Evolutionary conservation across 2,329 filamentous ascomycete species (phyloP), one percentile per base, ranked within the genome.

Genomic region (Xylaria sp.): DNA sequence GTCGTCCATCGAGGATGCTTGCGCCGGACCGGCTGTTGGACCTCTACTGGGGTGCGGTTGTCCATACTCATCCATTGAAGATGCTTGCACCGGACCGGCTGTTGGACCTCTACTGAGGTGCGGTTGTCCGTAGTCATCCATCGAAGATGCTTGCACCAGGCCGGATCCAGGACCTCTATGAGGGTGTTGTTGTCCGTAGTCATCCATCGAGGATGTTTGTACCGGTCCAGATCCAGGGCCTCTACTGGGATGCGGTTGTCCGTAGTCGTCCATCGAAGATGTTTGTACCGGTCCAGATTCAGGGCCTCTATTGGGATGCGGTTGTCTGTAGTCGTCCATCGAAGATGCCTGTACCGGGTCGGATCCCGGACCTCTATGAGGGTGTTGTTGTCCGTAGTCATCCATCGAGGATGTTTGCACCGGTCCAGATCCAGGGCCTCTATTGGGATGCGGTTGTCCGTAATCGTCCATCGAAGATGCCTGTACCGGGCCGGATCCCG

Each of bases 361-460:
- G 2, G 73, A 72, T 8, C 72, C 73, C 35, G 72, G 69, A 54
- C 70, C 69, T 51, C 71, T 69, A 10, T 64, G 68, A 0, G 70
- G 65, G 18, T 68, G 66, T n/a, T 66, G 70, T 49, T 68, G 69
- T 44, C 68, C 70, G 49, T 72, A 42, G 9, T 42, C 69, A 39
- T 75, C 73, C 69, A 73, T 70, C 34, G 71, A 71, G 4, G 73
- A 72, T 13, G 69, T 69, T 5, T 69, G 67, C 58, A 70, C 68
- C 8, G 72, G 71, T 61, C 71, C 71, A 2, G 73, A 72, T 8
- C 72, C 73, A 35, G 72, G 69, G 55, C 70, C 69, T 51, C 71
- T 69, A 10, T 64, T 69, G 0, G 69, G 65, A 19, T 68, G 66
- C 13, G 66, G 70, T 49, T 68, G 69, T 44, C 68, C 70, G 50